phyloP scores from a whole-genome alignment of 345 rosid genomes.

The Arabis hirsuta region DNA sequence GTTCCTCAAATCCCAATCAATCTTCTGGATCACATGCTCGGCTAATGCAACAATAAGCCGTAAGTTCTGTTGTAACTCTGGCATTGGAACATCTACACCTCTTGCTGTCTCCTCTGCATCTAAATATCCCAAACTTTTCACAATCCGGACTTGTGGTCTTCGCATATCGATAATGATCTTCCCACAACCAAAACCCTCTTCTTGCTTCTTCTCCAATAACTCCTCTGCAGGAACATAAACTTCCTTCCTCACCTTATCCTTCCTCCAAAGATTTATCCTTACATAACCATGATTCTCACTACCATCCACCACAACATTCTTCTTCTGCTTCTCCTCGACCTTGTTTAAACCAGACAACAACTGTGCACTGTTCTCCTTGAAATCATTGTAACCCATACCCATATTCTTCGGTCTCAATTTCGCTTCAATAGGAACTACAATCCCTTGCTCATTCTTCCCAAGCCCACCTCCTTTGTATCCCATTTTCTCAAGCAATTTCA shows the following conservation, averaged over 20 bases:
- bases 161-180: constrained; percentile 55
- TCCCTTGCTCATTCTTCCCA: constrained; percentile 88
- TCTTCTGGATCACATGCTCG: constrained; percentile 85
- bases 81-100: constrained; percentile 73
- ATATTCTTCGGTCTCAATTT: constrained; percentile 88
- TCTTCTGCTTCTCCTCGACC: constrained; percentile 63
- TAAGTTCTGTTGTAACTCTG: constrained; percentile 87
- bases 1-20: constrained; percentile 79
- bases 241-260: constrained; percentile 55
- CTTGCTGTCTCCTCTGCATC: too few relatives aligned
- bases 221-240: constrained; percentile 68
- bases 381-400: constrained; percentile 93
- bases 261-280: constrained; percentile 67
- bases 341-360: constrained; percentile 47
- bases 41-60: constrained; percentile 75
- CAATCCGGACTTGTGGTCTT: too few relatives aligned
- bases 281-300: constrained; percentile 40
- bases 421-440: constrained; percentile 78
- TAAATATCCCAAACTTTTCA: too few relatives aligned
- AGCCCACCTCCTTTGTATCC: constrained; percentile 92
- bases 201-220: constrained; percentile 77
- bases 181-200: constrained; percentile 72
- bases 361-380: constrained; percentile 57
- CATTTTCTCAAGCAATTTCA: constrained; percentile 85
- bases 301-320: constrained; percentile 18